Evolutionary conservation across 768 basidiomycete species (phyloP), one percentile per base, ranked within the genome.

Genomic region (Tricholoma sp.): DNA sequence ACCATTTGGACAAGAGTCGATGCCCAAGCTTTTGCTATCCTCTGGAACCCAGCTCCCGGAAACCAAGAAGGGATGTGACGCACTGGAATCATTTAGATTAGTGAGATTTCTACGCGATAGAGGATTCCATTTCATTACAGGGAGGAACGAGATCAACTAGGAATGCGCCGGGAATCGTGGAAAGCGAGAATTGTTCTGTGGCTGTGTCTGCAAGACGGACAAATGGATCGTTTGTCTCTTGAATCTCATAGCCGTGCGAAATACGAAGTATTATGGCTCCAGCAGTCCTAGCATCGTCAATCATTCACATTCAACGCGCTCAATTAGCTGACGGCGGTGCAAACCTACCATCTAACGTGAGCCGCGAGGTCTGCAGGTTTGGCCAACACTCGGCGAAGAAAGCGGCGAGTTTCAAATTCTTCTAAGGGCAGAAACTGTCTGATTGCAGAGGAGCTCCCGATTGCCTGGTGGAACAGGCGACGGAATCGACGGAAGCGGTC

Each of bases 21-120:
- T 19, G 76, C 74, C 83, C 83, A 87, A 43, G 71, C 71, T 31
- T 70, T 72, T 1, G 84, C 86, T 60, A 71, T 79, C 58, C 63
- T 68, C 63, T 80, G 79, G 72, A 86, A 88, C 5, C 71, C 72
- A 24, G 83, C 83, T 21, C 84, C 84, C 19, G 85, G 85, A 60
- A 85, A 76, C 85, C 86, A 88, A 22, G 72, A 68, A 32, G 86
- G 86, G 45, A 86, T 63, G 61, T 84, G 71, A 50, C 76, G 75
- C 63, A 88, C 85, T 87, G 53, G 8, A 52, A 39, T 32, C 29
- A 55, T 27, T 55, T 6, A 12, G 52, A 27, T 39, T 3, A n/a
- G 9, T 46, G 14, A 50, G 1, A 43, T 18, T 7, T 50, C 4
- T 4, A 31, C 11, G 56, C 1, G 7, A 22, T 14, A 12, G 32